Evolutionary conservation across 2,329 filamentous ascomycete species (phyloP), one percentile per base, ranked within the genome.

Genomic region (Penicillium crustosum): DNA sequence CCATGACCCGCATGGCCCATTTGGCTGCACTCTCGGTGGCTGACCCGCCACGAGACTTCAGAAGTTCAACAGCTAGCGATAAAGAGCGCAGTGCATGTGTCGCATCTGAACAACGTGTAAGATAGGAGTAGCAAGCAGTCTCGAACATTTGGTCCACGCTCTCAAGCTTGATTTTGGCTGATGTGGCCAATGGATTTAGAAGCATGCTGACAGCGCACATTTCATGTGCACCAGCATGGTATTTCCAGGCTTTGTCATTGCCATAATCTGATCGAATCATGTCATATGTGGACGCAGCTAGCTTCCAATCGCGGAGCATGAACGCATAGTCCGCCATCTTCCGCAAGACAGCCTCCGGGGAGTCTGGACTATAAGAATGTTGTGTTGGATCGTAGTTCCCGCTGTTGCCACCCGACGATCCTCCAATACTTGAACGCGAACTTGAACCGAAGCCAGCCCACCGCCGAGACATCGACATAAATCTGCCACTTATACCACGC

Each of bases 241-340:
- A 90, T 67, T 86, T 91, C 94, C 94, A 99, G 1, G 94, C 95
- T 74, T 97, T 97, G 72, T 97, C 93, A 71, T 94, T 94, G 70
- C 86, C 88, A 73, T 93, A 99, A 73, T 99, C 95, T 8, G 88
- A 85, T 53, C 91, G 86, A 9, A 99, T 78, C 6, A 99, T 83
- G 57, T 99, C 93, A 72, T 97, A 99, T 0, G 91, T 96, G 13
- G 89, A 92, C 66, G 94, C 86, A 10, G 94, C 91, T 36, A 99
- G 79, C 75, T 95, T 97, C 86, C 89, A 99, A 74, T 99, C 95
- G 33, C 94, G 86, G 38, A 99, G 82, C 93, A 99, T 97, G 70
- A 99, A 96, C 12, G 92, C 88, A 75, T 93, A 97, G 72, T 99
- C 94, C 43, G 91, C 94, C 49, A 99, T 80, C 70, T 95, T 96